Base-by-base conservation (phyloP, 306 rosid genomes). In the Delonix regia region DNA sequence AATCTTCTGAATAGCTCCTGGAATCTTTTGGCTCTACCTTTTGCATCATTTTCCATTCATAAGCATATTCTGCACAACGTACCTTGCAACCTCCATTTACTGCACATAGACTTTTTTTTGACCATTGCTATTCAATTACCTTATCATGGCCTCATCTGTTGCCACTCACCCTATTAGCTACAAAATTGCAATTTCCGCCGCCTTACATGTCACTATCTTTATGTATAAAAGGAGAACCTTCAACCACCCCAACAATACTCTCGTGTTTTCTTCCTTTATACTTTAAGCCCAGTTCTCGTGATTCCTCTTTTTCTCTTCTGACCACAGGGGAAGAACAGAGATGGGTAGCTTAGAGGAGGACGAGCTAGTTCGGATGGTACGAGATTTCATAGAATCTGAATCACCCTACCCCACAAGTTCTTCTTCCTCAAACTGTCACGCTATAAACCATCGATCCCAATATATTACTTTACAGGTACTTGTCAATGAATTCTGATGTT, bases 301-400 rank as follows among this genome's bases (percentile, higher is more conserved):
- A 10, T 21, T 19, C 28, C 47, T 22, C 41, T 41, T 24, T 19
- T 77, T 63, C 71, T 74, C 70, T 63, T 62, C 39, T 53, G 49
- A 68, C 60, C 14, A 45, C 2, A 24, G 4, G n/a, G n/a, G 18
- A 57, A 57, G 34, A 25, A 53, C 34, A 75, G 44, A 69, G 18
- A 89, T 92, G 97, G 89, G 74, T 21, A 89, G 92, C 81, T 48
- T 86, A 49, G 97, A 88, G 30, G 97, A 92, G 74, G 92, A 89
- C 4, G 85, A 61, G 7, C 83, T 92, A 18, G 83, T 77, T 51
- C 75, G 78, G 63, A 89, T 92, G 97, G 92, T 92, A 30, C 85
- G 84, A 77, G 97, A 89, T 69, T 92, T 92, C 70, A 89, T 92
- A 22, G 97, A 92, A 72, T 92, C 91, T 1, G 89, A 88, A 65